Base-by-base conservation (phyloP, 1,284 basidiomycete genomes). In the Malassezia yamatoensis region DNA sequence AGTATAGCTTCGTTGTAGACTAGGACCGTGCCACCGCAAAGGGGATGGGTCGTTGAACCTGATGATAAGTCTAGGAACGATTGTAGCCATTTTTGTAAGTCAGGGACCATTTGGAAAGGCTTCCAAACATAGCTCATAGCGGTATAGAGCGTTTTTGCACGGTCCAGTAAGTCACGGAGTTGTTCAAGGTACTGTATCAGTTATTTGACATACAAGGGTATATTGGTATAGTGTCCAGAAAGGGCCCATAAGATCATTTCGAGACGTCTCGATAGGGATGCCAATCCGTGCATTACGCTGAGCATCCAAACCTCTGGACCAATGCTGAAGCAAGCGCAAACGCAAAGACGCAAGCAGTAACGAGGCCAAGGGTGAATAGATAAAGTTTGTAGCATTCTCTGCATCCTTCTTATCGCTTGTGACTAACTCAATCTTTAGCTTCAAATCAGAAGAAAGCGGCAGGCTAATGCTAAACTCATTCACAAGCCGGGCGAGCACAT, bases 391-490 rank as follows among this genome's bases (percentile, higher is more conserved):
- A 9, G n/a, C 11, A 18, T 29, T 21, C 38, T 44, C n/a, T 18
- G 24, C 24, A 16, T 41, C 39, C 39, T 18, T 21, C 39, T 13
- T 34, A 5, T n/a, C 32, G 12, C 49, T 40, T 29, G 43, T 34
- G 16, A 53, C 55, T 10, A 68, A 38, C 9, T 58, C 61, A 34
- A 70, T 51, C 4, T 59, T 21, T 1, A 68, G 60, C 18, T 29
- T 32, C 37, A 58, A 47, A 16, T 29, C 29, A 10, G 45, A 39
- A 12, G 55, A 53, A 11, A 58, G 55, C 33, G 55, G 55, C 13
- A 58, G 37, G 16, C 18, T 33, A 15, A 58, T 45, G 36, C 63
- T 53, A 1, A 34, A 34, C 5, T 56, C 54, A 5, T 61, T 65
- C 32, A 66, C 44, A 6, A 60, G 39, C 16, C 62, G 62, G 0